These are phyloP conservation scores for Amyloporia xantha DNA, from an alignment of 768 basidiomycete species.

Conservation along the genomic window DNA sequence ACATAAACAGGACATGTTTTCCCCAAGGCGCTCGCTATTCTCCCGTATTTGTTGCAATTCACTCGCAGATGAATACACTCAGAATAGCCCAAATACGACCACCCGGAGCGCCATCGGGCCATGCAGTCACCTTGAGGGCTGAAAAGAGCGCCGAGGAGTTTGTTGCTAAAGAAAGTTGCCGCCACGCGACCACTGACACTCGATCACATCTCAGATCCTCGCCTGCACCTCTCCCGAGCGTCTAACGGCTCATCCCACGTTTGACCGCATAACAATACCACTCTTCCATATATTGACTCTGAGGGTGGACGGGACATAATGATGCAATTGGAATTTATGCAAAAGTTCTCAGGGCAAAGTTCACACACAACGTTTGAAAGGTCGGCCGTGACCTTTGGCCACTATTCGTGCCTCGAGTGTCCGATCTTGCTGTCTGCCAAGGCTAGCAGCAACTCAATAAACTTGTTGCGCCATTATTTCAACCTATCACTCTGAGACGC, in stretches of 20 bases:
- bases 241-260: neutral
- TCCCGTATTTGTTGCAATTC: neutral
- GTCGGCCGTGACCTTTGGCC: too few relatives aligned
- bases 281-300: neutral
- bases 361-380: too few relatives aligned
- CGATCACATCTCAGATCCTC: neutral
- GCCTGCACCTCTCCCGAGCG: neutral
- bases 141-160: neutral
- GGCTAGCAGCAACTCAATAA: too few relatives aligned
- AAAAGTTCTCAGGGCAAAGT: too few relatives aligned
- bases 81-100: neutral
- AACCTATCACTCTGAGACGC: too few relatives aligned
- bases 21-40: too few relatives aligned
- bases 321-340: neutral
- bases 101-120: neutral
- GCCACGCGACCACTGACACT: neutral
- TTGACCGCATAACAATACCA: too few relatives aligned
- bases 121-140: neutral
- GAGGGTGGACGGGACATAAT: too few relatives aligned
- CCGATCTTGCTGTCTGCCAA: too few relatives aligned
- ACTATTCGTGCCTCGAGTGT: too few relatives aligned
- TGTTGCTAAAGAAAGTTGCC: neutral
- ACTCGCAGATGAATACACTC: neutral
- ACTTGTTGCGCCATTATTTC: too few relatives aligned
- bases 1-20: constrained; percentile 1